These are phyloP conservation scores for Ophiocordyceps camponoti-saundersi DNA, from an alignment of 2,329 filamentous ascomycete genomes.

Conservation along the genomic window DNA sequence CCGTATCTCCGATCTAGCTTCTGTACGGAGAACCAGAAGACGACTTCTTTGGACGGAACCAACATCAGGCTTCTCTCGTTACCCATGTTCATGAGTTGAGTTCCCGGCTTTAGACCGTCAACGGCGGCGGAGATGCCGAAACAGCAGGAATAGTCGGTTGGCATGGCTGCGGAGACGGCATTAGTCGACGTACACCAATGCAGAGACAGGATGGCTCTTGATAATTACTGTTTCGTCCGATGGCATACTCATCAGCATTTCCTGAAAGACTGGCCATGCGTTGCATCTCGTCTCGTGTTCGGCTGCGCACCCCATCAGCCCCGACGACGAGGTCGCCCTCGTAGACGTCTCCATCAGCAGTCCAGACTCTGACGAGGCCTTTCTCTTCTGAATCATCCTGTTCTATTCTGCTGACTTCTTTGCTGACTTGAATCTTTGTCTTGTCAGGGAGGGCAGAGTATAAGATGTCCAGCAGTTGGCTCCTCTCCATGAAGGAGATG, in stretches of 20 bases:
- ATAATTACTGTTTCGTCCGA: background rate
- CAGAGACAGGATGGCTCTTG: background rate
- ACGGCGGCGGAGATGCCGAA: slow-evolving; percentile 17
- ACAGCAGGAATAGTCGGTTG: slow-evolving; percentile 13
- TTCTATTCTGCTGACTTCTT: background rate
- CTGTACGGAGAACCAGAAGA: slow-evolving; percentile 1
- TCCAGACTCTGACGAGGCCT: slow-evolving; percentile 4
- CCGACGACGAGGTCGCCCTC: slow-evolving; percentile 18
- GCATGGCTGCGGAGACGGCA: background rate
- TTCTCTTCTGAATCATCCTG: slow-evolving; percentile 2
- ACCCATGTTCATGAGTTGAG: background rate
- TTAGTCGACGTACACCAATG: background rate
- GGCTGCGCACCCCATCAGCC: slow-evolving; percentile 22
- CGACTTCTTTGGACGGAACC: background rate
- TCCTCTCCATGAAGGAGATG: slow-evolving; percentile 15
- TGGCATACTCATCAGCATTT: background rate
- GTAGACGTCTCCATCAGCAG: slow-evolving; percentile 4
- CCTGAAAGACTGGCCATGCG: slow-evolving; percentile 4
- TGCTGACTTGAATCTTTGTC: slow-evolving; percentile 2
- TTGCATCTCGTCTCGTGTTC: slow-evolving; percentile 12
- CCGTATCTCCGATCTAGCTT: background rate
- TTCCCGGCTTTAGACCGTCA: slow-evolving; percentile 4
- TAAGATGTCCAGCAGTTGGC: slow-evolving; percentile 14
- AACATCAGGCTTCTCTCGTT: background rate
- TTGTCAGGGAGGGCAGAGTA: slow-evolving; percentile 14